Conservation (phyloP, 2,329 filamentous ascomycete genomes). For the Sclerotinia glacialis region DNA sequence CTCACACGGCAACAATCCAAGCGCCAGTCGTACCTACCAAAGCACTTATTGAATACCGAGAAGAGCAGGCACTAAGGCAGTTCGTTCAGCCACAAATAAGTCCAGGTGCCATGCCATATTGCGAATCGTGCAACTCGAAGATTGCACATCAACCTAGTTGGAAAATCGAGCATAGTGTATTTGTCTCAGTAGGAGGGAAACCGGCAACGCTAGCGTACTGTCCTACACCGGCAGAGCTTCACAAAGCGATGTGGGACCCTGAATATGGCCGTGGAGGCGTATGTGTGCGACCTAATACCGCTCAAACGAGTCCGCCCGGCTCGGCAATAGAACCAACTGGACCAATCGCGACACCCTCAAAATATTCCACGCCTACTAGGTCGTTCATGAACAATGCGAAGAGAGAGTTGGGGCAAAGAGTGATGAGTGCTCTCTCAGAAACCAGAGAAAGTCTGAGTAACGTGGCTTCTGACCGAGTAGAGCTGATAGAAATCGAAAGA, state of each 20-base stretch:
- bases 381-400: constrained; percentile 13
- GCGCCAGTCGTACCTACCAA: constrained; percentile 44
- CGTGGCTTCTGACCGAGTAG: background rate
- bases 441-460: background rate
- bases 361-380: constrained; percentile 14
- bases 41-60: constrained; percentile 42
- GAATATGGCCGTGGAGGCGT: constrained; percentile 23
- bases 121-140: constrained; percentile 18
- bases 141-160: constrained; percentile 23
- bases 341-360: background rate
- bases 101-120: constrained; percentile 11
- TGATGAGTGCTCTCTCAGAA: constrained; percentile 20
- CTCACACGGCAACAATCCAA: constrained; percentile 48
- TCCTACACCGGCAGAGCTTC: constrained; percentile 24
- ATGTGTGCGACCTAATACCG: background rate
- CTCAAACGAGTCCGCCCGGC: background rate
- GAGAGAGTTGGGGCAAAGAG: constrained; percentile 6
- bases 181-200: constrained; percentile 23
- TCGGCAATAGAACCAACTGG: background rate
- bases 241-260: constrained; percentile 23
- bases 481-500: background rate
- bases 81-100: constrained; percentile 18
- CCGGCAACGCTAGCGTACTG: constrained; percentile 20
- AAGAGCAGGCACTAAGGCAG: constrained; percentile 25
- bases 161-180: constrained; percentile 27